These are phyloP conservation scores for Vitis amurensis DNA, from an alignment of 164 flowering plant genomes.

Conservation along the genomic window DNA sequence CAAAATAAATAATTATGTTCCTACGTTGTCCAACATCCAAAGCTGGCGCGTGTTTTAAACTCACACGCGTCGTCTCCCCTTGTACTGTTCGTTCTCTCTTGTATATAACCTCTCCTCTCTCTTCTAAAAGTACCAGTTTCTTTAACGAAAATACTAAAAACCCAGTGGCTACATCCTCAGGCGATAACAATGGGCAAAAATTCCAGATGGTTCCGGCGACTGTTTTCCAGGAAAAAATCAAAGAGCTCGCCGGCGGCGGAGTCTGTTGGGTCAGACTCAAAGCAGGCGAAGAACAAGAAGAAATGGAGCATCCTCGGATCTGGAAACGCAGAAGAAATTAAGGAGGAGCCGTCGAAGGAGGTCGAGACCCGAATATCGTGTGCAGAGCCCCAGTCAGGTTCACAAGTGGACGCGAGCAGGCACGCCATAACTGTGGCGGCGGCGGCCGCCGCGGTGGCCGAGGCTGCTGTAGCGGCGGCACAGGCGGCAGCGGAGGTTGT, in stretches of 20 bases:
- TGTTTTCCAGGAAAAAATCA: conserved; percentile 46
- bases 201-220: conserved; percentile 33
- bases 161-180: no score
- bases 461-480: conserved; percentile 84
- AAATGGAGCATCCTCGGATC: conserved; percentile 42
- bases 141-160: no score
- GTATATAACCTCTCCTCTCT: no score
- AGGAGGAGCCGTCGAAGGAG: neutral
- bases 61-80: no score
- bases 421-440: conserved; percentile 93
- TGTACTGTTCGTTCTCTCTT: no score
- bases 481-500: conserved; percentile 88
- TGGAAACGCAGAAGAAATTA: neutral
- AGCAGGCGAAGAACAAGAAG: conserved; percentile 30
- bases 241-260: conserved; percentile 3
- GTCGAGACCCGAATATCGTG: neutral
- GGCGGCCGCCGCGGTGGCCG: conserved; percentile 85
- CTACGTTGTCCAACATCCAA: no score
- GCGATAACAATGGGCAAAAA: no score
- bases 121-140: no score
- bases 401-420: conserved; percentile 48
- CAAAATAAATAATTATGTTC: no score
- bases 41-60: no score
- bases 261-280: conserved; percentile 3
- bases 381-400: no score